Percentiles rank a stretch among this genome's conserved stretches.
These are phyloP conservation scores for Suhomyces guaymorum DNA, from an alignment of 1,139 yeast genomes.

Conservation along the genomic window DNA sequence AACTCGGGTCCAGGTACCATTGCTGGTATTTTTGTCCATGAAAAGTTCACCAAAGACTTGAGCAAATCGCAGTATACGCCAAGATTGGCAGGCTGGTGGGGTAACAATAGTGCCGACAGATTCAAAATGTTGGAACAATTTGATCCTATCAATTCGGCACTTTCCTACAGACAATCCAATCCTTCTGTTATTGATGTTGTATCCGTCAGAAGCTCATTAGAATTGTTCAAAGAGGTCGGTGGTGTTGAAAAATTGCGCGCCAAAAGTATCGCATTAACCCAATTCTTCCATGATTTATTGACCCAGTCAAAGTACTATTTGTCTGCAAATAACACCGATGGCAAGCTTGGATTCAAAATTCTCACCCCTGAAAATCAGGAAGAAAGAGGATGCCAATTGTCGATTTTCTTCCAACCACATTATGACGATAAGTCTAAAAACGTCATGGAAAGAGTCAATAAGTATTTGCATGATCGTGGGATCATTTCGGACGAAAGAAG, in stretches of 20 bases:
- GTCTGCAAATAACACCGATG: conserved; percentile 22
- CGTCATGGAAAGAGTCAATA: conserved; percentile 64
- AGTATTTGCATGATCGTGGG: conserved; percentile 54
- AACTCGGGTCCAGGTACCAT: conserved; percentile 94
- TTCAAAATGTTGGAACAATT: conserved; percentile 80
- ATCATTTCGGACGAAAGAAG: conserved; percentile 85
- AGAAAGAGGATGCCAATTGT: conserved; percentile 80
- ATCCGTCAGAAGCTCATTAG: conserved; percentile 64
- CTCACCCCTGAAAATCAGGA: conserved; percentile 64
- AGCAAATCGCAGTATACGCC: conserved; percentile 46
- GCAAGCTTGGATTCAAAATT: conserved; percentile 56
- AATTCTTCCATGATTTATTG: conserved; percentile 52
- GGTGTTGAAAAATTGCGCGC: conserved; percentile 59
- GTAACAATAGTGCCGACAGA: conserved; percentile 67
- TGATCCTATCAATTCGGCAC: conserved; percentile 78
- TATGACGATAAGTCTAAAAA: conserved; percentile 34
- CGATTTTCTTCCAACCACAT: conserved; percentile 64
- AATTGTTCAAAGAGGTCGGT: conserved; percentile 60
- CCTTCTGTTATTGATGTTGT: conserved; percentile 86
- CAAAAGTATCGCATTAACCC: conserved; percentile 61
- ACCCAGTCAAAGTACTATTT: conserved; percentile 45
- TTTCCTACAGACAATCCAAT: conserved; percentile 89
- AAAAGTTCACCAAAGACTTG: conserved; percentile 41
- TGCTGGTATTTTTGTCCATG: conserved; percentile 79
- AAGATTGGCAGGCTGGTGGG: conserved; percentile 98